Evolutionary conservation across 1,139 yeast species (phyloP), one percentile per base, ranked within the genome.

Genomic region (Geotrichum australiense): DNA sequence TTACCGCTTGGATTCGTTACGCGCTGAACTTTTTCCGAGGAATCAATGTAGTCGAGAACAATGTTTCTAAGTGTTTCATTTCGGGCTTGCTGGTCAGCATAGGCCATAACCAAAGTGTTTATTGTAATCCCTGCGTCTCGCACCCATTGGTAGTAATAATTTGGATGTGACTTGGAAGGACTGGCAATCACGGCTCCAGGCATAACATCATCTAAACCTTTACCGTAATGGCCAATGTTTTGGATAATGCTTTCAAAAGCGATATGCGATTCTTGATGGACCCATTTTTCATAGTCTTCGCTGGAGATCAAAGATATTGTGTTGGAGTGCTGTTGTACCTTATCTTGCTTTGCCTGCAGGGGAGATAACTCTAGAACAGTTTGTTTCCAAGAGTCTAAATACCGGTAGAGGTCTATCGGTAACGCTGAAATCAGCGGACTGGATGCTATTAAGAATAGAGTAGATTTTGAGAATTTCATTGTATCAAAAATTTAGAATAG

Each of bases 121-220:
- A 85, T 72, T 1, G 94, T 80, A 39, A 89, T 73, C 0, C 96
- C 96, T 26, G 89, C 78, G 59, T 89, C 98, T 53, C 98, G 71
- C 2, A 77, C 73, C 98, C 98, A 89, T 39, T 84, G 94, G 56
- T 74, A 89, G 53, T 74, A 87, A 59, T 89, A 89, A 61, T 89
- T 72, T 0, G 97, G 97, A 19, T 67, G 50, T 0, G 42, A 5
- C 42, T 60, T 72, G 0, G 94, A 84, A 3, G 95, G 94, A 5
- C 93, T 80, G 0, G 97, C 97, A 48, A 89, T 69, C 3, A 86
- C 81, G 3, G 76, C 85, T 21, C 96, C 96, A 5, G 68, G 63
- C 1, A 69, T 57, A 1, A 80, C 82, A 34, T 68, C 71, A 2
- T 57, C 57, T 1, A 58, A 51, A 7, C 53, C 53, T 7, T 57